Conservation (phyloP, 1,284 basidiomycete species). For the Ustanciosporium gigantosporum region DNA sequence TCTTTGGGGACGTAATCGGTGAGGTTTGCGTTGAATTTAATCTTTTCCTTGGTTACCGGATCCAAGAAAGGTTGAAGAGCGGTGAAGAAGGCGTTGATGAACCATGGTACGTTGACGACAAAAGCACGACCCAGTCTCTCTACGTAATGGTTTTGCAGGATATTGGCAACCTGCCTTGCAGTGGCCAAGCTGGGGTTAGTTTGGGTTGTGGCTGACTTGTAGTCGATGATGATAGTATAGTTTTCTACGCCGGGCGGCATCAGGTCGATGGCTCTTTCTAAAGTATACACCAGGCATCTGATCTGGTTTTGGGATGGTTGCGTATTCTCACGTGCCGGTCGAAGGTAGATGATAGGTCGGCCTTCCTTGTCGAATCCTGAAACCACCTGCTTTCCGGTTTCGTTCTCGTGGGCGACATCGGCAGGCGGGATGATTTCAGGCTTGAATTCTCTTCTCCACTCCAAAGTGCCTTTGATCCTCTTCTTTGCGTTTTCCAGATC, state of each 20-base stretch:
- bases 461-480: conserved; percentile 48
- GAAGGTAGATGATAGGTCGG: conserved; percentile 54
- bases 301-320: conserved; percentile 47
- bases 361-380: conserved; percentile 54
- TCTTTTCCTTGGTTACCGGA: conserved; percentile 86
- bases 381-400: conserved; percentile 56
- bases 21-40: conserved; percentile 72
- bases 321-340: conserved; percentile 57
- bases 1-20: conserved; percentile 73
- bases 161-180: conserved; percentile 63
- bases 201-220: conserved; percentile 35
- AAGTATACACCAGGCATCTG: conserved; percentile 52
- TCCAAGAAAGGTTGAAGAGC: conserved; percentile 85
- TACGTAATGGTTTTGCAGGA: conserved; percentile 87
- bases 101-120: conserved; percentile 76
- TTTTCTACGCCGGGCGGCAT: conserved; percentile 50
- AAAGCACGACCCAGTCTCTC: conserved; percentile 84
- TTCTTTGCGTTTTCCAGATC: conserved; percentile 54
- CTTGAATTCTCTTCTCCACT: conserved; percentile 53
- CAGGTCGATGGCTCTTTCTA: conserved; percentile 56
- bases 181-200: conserved; percentile 46
- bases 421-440: conserved; percentile 56
- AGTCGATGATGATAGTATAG: conserved; percentile 53
- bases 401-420: conserved; percentile 45
- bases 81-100: conserved; percentile 67